phyloP scores from a whole-genome alignment of 2,329 filamentous ascomycete species.

The Graphilbum fragrans region DNA sequence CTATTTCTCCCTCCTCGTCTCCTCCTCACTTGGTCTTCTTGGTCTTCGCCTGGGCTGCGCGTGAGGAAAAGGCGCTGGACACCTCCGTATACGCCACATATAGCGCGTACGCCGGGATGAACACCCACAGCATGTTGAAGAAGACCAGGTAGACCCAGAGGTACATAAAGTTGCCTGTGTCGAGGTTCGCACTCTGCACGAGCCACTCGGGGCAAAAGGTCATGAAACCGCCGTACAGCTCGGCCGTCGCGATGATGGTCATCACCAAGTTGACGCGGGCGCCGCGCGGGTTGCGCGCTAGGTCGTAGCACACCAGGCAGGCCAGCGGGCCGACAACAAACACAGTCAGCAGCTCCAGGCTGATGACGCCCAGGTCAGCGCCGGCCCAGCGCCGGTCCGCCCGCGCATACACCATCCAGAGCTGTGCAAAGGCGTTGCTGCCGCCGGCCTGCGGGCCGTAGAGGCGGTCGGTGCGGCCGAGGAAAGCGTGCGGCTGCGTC shows the following conservation, averaged over 20 bases:
- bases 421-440: constrained; percentile 39
- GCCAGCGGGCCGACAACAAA: constrained; percentile 49
- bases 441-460: constrained; percentile 47
- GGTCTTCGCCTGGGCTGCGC: constrained; percentile 16
- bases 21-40: constrained; percentile 20
- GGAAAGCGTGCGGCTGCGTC: constrained; percentile 35
- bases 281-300: constrained; percentile 35
- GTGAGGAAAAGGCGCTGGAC: constrained; percentile 35
- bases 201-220: constrained; percentile 62
- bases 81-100: constrained; percentile 44
- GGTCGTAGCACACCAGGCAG: constrained; percentile 46
- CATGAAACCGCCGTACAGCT: constrained; percentile 60
- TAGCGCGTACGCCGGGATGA: constrained; percentile 47
- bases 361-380: constrained; percentile 49
- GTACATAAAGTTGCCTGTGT: constrained; percentile 56
- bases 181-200: constrained; percentile 47
- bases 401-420: constrained; percentile 59
- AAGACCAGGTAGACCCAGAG: constrained; percentile 56
- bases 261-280: constrained; percentile 47
- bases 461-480: constrained; percentile 34
- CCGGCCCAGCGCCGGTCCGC: constrained; percentile 53
- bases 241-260: constrained; percentile 51
- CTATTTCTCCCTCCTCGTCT: not conserved
- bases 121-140: constrained; percentile 58
- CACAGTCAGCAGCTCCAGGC: constrained; percentile 54